Percentiles rank a stretch among this genome's conserved stretches.
Evolutionary conservation across 768 basidiomycete genomes (phyloP).

Genomic region (Leccinum broughii): DNA sequence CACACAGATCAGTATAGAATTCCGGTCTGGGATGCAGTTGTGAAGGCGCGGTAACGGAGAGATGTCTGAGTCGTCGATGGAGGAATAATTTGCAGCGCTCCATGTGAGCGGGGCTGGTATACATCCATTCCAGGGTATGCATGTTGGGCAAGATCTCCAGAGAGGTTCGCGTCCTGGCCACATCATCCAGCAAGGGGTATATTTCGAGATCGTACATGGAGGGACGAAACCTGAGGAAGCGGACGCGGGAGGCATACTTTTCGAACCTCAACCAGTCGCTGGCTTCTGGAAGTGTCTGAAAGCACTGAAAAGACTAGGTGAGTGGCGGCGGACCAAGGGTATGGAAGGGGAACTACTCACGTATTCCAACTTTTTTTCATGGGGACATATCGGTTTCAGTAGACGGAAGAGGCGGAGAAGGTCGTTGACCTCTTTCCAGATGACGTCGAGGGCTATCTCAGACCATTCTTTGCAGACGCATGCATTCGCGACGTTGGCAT

Average conservation of each 20-base stretch:
- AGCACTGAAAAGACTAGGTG: slow-evolving; percentile 34
- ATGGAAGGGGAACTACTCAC: slow-evolving; percentile 9
- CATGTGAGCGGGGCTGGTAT: slow-evolving; percentile 24
- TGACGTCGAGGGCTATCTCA: slow-evolving; percentile 51
- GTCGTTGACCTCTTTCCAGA: slow-evolving; percentile 57
- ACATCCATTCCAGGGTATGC: slow-evolving; percentile 50
- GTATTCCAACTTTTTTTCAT: slow-evolving; percentile 21
- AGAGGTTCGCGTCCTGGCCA: slow-evolving; percentile 54
- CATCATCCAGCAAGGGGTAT: slow-evolving; percentile 42
- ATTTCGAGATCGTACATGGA: slow-evolving; percentile 19
- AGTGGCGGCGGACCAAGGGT: background rate
- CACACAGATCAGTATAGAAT: slow-evolving; percentile 40
- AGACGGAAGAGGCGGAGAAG: slow-evolving; percentile 46
- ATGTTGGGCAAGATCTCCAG: slow-evolving; percentile 57
- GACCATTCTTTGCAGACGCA: slow-evolving; percentile 62
- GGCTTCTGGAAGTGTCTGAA: slow-evolving; percentile 42
- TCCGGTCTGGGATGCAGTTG: slow-evolving; percentile 10
- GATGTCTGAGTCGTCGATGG: slow-evolving; percentile 49
- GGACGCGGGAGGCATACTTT: slow-evolving; percentile 53
- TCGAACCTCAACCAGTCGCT: slow-evolving; percentile 58
- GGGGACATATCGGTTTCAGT: slow-evolving; percentile 44
- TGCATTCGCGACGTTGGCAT: slow-evolving; percentile 45
- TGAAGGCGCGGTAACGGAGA: slow-evolving; percentile 34
- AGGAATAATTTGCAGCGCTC: slow-evolving; percentile 54
- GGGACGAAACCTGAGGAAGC: slow-evolving; percentile 32